Evolutionary conservation across 495 filamentous ascomycete species (phyloP).

Genomic region (Hypoxylon fragiforme): DNA sequence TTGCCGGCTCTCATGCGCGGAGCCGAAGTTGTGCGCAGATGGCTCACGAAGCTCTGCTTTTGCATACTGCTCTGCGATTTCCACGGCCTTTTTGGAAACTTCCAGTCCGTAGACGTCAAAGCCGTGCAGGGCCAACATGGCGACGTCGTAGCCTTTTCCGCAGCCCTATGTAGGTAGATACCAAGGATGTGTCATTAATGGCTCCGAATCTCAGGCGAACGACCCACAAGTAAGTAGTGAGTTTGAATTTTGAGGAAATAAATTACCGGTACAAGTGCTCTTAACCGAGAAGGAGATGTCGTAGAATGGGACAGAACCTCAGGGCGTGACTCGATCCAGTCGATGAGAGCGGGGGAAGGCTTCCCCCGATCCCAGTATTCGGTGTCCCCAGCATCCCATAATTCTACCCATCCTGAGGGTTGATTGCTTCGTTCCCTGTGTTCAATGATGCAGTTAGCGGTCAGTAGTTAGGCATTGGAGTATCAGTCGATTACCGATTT

Average conservation of each 20-base stretch:
- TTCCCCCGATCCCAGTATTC: conserved; percentile 49
- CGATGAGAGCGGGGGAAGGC: conserved; percentile 48
- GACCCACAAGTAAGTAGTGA: background rate
- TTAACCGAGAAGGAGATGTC: background rate
- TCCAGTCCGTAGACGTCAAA: conserved; percentile 76
- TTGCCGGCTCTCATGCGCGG: conserved; percentile 35
- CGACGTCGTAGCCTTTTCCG: conserved; percentile 72
- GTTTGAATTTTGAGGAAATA: background rate
- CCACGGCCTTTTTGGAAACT: conserved; percentile 59
- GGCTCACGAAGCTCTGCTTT: conserved; percentile 20
- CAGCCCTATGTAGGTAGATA: conserved; percentile 55
- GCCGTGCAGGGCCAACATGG: conserved; percentile 67
- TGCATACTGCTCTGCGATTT: conserved; percentile 49
- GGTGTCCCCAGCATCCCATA: conserved; percentile 45
- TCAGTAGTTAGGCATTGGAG: too few species aligned
- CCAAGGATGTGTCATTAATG: background rate
- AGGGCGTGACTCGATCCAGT: conserved; percentile 40
- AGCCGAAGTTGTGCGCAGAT: conserved; percentile 47
- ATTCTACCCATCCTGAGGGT: conserved; percentile 39
- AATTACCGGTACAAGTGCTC: conserved; percentile 14
- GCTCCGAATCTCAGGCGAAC: background rate
- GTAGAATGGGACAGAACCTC: background rate
- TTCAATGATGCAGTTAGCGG: too few species aligned
- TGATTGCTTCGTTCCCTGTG: conserved; percentile 1
- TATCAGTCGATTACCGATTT: too few species aligned